Evolutionary conservation across 2,329 filamentous ascomycete genomes (phyloP).

Genomic region (Ophiosphaerella narmari): DNA sequence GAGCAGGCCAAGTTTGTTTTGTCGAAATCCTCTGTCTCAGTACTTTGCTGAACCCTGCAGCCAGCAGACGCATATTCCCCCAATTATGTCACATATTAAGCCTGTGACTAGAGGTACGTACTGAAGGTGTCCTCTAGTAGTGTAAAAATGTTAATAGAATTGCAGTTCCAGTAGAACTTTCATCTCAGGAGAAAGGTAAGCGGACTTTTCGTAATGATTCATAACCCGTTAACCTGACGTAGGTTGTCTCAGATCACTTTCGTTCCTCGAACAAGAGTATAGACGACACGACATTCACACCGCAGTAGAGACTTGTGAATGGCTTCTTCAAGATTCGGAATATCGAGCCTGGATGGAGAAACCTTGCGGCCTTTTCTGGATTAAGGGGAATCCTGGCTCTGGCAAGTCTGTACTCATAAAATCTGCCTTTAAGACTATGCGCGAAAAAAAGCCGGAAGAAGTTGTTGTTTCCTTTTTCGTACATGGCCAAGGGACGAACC

Average conservation of each 20-base stretch:
- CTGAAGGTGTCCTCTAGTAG: too few species aligned
- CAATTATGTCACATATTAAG: too few species aligned
- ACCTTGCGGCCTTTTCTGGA: constrained; percentile 52
- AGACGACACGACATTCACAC: constrained; percentile 5
- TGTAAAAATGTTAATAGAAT: too few species aligned
- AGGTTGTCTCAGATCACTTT: constrained; percentile 15
- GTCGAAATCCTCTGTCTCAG: too few species aligned
- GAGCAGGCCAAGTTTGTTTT: too few species aligned
- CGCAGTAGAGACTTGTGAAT: constrained; percentile 35
- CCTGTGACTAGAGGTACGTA: too few species aligned
- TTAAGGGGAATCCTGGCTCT: constrained; percentile 41
- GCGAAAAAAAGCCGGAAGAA: background rate
- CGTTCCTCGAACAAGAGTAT: constrained; percentile 14
- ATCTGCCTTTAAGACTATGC: constrained; percentile 26
- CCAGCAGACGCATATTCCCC: too few species aligned
- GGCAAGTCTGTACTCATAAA: constrained; percentile 51
- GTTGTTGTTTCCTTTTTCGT: constrained; percentile 22
- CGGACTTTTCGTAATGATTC: background rate
- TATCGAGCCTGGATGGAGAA: constrained; percentile 44
- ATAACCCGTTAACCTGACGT: background rate
- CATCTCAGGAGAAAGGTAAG: constrained; percentile 2
- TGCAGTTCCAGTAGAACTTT: background rate
- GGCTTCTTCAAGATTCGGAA: constrained; percentile 42
- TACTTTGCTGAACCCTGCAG: too few species aligned
- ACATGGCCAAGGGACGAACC: constrained; percentile 16